phyloP scores from a whole-genome alignment of 2,329 filamentous ascomycete genomes.

The Zalaria obscura region DNA sequence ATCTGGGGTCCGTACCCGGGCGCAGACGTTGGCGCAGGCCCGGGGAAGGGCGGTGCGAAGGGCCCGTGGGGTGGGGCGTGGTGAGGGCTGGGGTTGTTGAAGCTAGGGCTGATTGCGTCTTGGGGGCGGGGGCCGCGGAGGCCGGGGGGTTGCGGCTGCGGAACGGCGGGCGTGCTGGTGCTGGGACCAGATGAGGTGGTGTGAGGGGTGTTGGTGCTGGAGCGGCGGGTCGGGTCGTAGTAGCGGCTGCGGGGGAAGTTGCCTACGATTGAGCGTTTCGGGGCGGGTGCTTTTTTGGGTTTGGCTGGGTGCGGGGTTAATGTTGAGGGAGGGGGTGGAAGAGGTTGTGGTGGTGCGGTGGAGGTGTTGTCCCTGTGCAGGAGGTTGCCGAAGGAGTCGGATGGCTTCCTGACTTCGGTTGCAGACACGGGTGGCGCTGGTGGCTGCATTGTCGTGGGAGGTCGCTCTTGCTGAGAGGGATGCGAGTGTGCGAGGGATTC shows the following conservation, averaged over 20 bases:
- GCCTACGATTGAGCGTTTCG: constrained; percentile 4
- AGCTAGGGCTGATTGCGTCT: not conserved
- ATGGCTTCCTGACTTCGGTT: not conserved
- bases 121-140: not conserved
- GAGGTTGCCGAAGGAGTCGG: constrained; percentile 3
- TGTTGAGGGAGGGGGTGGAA: not conserved
- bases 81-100: constrained; percentile 27
- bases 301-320: not conserved
- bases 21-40: too few relatives aligned
- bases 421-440: not conserved
- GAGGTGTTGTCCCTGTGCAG: constrained; percentile 1
- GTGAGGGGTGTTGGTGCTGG: too few relatives aligned
- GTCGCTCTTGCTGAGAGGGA: not conserved
- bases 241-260: constrained; percentile 3
- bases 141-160: not conserved
- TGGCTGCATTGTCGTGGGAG: not conserved
- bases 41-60: too few relatives aligned
- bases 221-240: constrained; percentile 1
- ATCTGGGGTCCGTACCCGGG: too few relatives aligned
- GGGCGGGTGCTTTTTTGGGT: constrained; percentile 1
- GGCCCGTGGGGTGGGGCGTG: not conserved
- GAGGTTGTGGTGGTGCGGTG: too few relatives aligned
- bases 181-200: too few relatives aligned
- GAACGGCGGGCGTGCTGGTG: not conserved
- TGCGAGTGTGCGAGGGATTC: not conserved